Conservation (phyloP, 139 green algal species). For the Microglena sp. region DNA sequence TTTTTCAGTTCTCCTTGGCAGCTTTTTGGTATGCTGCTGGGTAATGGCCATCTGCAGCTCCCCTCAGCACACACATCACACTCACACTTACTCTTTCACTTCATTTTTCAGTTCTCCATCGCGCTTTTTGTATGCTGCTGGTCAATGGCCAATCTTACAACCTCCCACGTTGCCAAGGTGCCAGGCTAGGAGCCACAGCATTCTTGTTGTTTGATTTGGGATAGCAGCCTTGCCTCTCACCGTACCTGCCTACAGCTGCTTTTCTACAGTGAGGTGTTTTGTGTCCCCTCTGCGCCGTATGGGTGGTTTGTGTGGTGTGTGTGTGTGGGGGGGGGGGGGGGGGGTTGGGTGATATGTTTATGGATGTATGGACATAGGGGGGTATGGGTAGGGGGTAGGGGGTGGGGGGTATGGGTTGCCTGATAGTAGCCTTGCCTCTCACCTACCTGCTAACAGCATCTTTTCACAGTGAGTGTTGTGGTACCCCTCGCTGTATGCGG, state of each 20-base stretch:
- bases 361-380: no score
- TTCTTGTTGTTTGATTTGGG: conserved; percentile 43
- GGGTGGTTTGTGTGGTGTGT: neutral
- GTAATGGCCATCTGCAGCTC: no score
- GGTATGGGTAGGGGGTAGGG: no score
- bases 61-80: no score
- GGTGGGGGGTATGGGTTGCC: no score
- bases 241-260: conserved; percentile 48
- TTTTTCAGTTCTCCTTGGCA: no score
- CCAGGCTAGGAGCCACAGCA: conserved; percentile 34
- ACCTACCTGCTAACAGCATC: conserved; percentile 51
- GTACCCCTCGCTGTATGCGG: no score
- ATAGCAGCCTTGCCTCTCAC: conserved; percentile 41
- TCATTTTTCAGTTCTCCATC: neutral
- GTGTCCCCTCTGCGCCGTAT: neutral
- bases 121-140: conserved; percentile 14
- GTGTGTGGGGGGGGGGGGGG: no score
- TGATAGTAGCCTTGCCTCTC: conserved; percentile 25
- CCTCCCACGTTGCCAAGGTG: conserved; percentile 41
- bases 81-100: conserved; percentile 27
- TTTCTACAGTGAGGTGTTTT: conserved; percentile 49
- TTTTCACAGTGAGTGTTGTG: conserved; percentile 37
- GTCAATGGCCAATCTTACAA: conserved; percentile 17
- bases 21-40: no score
- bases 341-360: no score